Base-by-base conservation (phyloP, 2,329 filamentous ascomycete genomes). In the Periconia digitata region DNA sequence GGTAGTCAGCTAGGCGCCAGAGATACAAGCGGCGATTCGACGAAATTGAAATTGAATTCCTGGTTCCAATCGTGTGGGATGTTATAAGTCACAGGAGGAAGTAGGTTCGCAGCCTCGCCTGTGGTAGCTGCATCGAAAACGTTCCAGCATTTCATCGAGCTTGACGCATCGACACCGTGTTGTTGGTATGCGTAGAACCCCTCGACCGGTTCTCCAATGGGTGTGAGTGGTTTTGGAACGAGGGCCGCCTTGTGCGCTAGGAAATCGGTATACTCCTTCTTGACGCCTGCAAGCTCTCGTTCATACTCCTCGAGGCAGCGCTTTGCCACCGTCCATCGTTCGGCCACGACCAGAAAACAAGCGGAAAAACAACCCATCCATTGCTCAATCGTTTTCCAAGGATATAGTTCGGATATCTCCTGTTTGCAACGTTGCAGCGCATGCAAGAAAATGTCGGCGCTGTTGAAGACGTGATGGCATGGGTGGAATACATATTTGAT, bases 401-500 rank as follows among this genome's bases (percentile, higher is more conserved):
- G 34, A 23, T 63, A 69, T 3, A 34, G 41, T 1, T 62, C 56
- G 3, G 67, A 61, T 17, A 70, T 59, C 47, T 68, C 60, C 46
- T 60, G 53, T 39, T 63, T 66, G 54, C 66, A 70, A 23, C 57
- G 59, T 40, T 60, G 56, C 35, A 71, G 38, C 4, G 58, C 63
- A 16, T 64, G 64, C 10, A 71, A 53, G 36, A 71, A 70, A 7
- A 69, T 56, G 8, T 65, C 53, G 7, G 67, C 67, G 27, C 59
- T 63, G 12, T 62, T 62, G 54, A 69, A 70, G 2, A 65, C 60
- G 36, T 71, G 66, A 34, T 71, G 67, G 20, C 66, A 69, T 13
- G 67, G 66, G 46, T 71, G 67, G 42, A 71, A 71, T 15, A 71
- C 67, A 44, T 71, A 71, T 59, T 70, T 71, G 50, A 69, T 69